Base-by-base conservation (phyloP, 768 basidiomycete species). In the Ramaria sp. region DNA sequence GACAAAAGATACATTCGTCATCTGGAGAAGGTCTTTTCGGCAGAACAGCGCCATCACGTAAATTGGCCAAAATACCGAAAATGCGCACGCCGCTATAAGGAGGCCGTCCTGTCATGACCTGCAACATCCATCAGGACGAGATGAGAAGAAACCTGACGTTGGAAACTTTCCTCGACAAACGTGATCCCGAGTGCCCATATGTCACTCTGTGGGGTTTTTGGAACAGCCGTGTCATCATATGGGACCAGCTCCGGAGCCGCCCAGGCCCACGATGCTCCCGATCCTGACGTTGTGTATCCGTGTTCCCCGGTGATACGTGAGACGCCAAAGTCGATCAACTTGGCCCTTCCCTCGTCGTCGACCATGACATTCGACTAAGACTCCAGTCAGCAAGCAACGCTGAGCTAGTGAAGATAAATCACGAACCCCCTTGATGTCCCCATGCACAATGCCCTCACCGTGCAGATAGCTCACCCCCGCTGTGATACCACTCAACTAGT, bases 341-440 rank as follows among this genome's bases (percentile, higher is more conserved):
- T 54, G 30, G 33, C 41, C 7, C 42, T 20, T 20, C 45, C 45
- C 17, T 22, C 24, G 31, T 54, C 43, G 41, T 42, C 53, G n/a
- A 54, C 53, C 53, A 54, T 54, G 31, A 54, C 42, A 34, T 54
- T 54, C 6, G 53, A 24, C 53, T 54, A 30, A 3, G 22, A 20
- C 3, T 13, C 45, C 17, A 1, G n/a, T 42, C 41, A 38, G 24
- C 41, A 22, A 17, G 39, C 27, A 9, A n/a, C 9, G 12, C 22
- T 43, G 7, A n/a, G 19, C 30, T 27, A 43, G 2, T 42, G 42
- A 20, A 24, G 7, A 2, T 3, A 7, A 30, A 22, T 38, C 33
- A 54, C 51, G 4, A 53, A 53, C 53, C 9, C 53, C 53, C 45
- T 54, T 54, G 31, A 54, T 54, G 19, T 54, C 53, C 22, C 53